Conservation (phyloP, 164 flowering plant genomes). For the Nymphaea thermarum region DNA sequence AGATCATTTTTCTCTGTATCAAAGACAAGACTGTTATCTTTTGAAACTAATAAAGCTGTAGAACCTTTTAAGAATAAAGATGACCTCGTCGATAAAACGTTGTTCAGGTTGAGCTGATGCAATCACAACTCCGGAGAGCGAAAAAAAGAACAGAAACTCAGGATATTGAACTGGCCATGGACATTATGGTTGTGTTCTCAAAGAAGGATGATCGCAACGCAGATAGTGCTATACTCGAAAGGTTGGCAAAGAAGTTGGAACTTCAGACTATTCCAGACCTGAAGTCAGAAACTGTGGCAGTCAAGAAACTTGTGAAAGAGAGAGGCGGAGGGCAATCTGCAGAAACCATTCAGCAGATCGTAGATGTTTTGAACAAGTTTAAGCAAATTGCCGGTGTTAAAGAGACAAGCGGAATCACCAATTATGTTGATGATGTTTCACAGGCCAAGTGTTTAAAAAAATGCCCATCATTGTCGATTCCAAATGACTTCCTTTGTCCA, state of each 20-base stretch:
- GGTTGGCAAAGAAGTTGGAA: conserved; percentile 65
- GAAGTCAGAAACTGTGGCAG: conserved; percentile 39
- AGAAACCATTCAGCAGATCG: conserved; percentile 38
- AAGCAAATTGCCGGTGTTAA: conserved; percentile 47
- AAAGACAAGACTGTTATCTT: no score
- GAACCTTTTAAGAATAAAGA: no score
- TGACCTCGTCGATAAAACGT: not conserved
- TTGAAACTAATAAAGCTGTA: no score
- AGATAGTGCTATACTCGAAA: conserved; percentile 58
- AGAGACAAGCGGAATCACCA: conserved; percentile 7
- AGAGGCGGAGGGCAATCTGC: conserved; percentile 20
- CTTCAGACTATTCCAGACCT: conserved; percentile 46
- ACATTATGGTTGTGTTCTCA: conserved; percentile 62
- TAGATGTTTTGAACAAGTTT: conserved; percentile 46
- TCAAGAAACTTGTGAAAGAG: conserved; percentile 39
- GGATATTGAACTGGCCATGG: conserved; percentile 87
- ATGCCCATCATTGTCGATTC: conserved; percentile 32
- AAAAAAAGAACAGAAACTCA: conserved; percentile 61
- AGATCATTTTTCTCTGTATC: no score
- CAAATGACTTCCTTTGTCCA: conserved; percentile 70
- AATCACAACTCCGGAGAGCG: conserved; percentile 49
- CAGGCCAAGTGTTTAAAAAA: conserved; percentile 22
- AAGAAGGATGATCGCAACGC: conserved; percentile 48
- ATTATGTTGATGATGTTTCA: conserved; percentile 23
- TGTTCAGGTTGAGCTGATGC: conserved; percentile 47